Percentiles rank a stretch among this genome's conserved stretches.
Conservation (phyloP, 2,329 filamentous ascomycete genomes). For the Colletotrichum sublineola region DNA sequence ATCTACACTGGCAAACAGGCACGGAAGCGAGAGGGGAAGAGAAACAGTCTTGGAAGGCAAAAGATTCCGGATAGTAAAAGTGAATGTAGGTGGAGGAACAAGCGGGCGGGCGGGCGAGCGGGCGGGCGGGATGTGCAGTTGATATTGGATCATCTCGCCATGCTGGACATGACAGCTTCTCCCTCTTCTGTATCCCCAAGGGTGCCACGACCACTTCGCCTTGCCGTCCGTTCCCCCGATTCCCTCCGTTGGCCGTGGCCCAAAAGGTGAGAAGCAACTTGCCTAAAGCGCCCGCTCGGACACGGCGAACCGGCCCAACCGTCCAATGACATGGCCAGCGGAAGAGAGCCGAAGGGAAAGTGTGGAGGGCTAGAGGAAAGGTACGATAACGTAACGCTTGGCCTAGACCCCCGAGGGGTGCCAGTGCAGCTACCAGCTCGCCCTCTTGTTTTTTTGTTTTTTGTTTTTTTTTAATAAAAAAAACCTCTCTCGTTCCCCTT, state of each 20-base stretch:
- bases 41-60: background rate
- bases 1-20: background rate
- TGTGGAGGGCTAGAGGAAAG: background rate
- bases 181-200: background rate
- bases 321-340: constrained; percentile 4
- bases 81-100: background rate
- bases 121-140: background rate
- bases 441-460: background rate
- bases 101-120: background rate
- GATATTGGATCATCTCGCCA: background rate
- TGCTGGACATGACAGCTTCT: background rate
- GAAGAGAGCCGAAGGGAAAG: background rate
- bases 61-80: background rate
- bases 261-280: constrained; percentile 11
- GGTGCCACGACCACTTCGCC: background rate
- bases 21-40: background rate
- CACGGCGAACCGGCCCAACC: background rate
- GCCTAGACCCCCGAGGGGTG: background rate
- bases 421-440: background rate
- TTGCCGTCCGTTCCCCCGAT: constrained; percentile 34
- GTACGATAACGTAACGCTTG: constrained; percentile 4
- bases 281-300: constrained; percentile 21
- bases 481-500: background rate
- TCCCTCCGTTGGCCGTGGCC: constrained; percentile 32
- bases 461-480: background rate